Conservation (phyloP, 257 asterid species). For the Solanum ossicruentum region DNA sequence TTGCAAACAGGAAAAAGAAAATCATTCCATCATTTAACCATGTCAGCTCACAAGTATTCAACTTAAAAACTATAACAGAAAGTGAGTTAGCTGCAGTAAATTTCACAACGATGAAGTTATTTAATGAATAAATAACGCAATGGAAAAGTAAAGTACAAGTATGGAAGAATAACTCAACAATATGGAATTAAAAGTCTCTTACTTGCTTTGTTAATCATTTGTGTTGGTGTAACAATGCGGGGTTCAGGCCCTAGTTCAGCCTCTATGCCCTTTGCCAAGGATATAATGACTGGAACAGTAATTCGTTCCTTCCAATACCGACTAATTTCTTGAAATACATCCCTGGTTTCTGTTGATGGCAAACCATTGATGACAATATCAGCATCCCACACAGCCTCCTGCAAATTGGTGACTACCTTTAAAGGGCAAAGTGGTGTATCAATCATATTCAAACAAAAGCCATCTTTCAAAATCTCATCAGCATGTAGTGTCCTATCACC, state of each 20-base stretch:
- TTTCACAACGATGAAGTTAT: background rate
- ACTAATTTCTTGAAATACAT: conserved; percentile 68
- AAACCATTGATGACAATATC: conserved; percentile 77
- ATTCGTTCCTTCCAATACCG: conserved; percentile 81
- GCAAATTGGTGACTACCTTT: conserved; percentile 86
- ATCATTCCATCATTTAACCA: background rate
- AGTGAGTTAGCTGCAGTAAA: background rate
- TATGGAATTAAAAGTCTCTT: conserved; percentile 9
- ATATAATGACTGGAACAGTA: conserved; percentile 49
- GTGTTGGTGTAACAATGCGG: conserved; percentile 81
- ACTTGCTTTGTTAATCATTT: conserved; percentile 75
- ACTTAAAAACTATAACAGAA: background rate
- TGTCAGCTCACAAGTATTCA: background rate
- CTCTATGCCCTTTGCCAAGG: conserved; percentile 86
- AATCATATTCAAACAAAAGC: conserved; percentile 80
- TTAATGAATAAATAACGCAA: background rate
- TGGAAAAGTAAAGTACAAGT: background rate
- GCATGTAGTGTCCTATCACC: conserved; percentile 80
- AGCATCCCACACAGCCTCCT: conserved; percentile 96
- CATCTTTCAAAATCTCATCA: conserved; percentile 78
- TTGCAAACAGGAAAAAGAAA: background rate
- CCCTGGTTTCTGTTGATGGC: conserved; percentile 84
- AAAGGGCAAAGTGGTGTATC: conserved; percentile 86
- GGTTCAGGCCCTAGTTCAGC: conserved; percentile 68
- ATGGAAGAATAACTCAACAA: background rate